Evolutionary conservation across 331 rosid species (phyloP).

Genomic region (Erythrophleum ivorense): DNA sequence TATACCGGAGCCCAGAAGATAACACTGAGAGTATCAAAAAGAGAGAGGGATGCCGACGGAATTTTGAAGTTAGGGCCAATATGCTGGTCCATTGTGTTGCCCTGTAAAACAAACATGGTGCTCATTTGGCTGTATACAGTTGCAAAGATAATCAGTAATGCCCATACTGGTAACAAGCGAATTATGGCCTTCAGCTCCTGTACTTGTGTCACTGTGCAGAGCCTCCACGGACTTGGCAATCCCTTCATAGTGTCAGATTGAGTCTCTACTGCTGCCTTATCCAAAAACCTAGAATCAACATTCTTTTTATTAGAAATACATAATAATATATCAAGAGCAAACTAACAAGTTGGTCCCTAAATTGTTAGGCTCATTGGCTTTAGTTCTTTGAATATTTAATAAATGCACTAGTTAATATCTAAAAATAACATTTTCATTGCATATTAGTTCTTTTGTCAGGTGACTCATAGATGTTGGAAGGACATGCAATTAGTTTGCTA

Average conservation of each 20-base stretch:
- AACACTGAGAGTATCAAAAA: constrained; percentile 72
- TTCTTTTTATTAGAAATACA: neutral
- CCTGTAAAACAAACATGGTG: constrained; percentile 86
- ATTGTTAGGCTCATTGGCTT: neutral
- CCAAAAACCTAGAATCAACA: constrained; percentile 61
- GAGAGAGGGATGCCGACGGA: constrained; percentile 78
- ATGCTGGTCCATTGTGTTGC: constrained; percentile 76
- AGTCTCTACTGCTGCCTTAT: constrained; percentile 69
- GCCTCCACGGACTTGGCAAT: constrained; percentile 59
- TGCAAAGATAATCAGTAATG: constrained; percentile 66
- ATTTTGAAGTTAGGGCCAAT: constrained; percentile 70
- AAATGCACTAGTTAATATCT: neutral
- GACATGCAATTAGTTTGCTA: neutral
- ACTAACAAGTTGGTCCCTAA: neutral
- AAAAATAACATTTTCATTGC: neutral
- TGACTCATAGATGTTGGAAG: neutral
- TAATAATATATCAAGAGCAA: neutral
- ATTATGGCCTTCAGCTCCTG: constrained; percentile 73
- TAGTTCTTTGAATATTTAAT: neutral
- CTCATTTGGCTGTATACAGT: constrained; percentile 76
- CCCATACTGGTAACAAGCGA: constrained; percentile 72
- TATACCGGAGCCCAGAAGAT: constrained; percentile 71
- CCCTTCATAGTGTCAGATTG: constrained; percentile 42
- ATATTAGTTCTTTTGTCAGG: neutral
- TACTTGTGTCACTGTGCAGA: constrained; percentile 82